Base-by-base conservation (phyloP, 1,284 basidiomycete species). In the Ustanciosporium gigantosporum region DNA sequence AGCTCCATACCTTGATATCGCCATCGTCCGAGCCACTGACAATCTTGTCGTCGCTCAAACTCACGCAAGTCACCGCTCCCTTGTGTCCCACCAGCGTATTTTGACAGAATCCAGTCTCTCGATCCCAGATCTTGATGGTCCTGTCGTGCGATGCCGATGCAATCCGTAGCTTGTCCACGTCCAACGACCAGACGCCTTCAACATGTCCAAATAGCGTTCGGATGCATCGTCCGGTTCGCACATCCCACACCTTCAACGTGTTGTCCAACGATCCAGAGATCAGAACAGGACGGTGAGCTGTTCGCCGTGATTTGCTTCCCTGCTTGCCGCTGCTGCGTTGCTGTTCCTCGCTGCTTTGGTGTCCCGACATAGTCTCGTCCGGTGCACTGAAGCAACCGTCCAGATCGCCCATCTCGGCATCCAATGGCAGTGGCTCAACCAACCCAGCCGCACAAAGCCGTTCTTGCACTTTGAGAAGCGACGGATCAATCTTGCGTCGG, bases 131-230 rank as follows among this genome's bases (percentile, higher is more conserved):
- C 68, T 78, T 78, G 81, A 94, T 88, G 24, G 91, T 92, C 21
- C 90, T 84, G 79, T 94, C 91, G 78, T 97, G 92, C 67, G 89
- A 91, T 4, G 87, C 92, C 45, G 88, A 91, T 13, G 92, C 92
- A 41, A 99, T 82, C 42, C 95, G 84, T 68, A 97, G 82, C 74
- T 91, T 90, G 79, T 99, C 92, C 58, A 88, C 87, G 39, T 90
- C 91, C 24, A 98, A 87, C 13, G 86, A 86, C 94, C 94, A 99
- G 7, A 99, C 91, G 46, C 95, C 95, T 74, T 95, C 91, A 36
- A 81, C 79, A 56, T 95, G 92, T 0, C 94, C 95, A 77, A 99
- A 99, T 49, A 95, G 83, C 25, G 95, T 97, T 67, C 85, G 83
- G 39, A 85, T 81, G 36, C 87, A 85, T 66, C 87, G 85, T 21